Evolutionary conservation across 768 basidiomycete species (phyloP), one percentile per base, ranked within the genome.

Genomic region (Tylopilus felleus): DNA sequence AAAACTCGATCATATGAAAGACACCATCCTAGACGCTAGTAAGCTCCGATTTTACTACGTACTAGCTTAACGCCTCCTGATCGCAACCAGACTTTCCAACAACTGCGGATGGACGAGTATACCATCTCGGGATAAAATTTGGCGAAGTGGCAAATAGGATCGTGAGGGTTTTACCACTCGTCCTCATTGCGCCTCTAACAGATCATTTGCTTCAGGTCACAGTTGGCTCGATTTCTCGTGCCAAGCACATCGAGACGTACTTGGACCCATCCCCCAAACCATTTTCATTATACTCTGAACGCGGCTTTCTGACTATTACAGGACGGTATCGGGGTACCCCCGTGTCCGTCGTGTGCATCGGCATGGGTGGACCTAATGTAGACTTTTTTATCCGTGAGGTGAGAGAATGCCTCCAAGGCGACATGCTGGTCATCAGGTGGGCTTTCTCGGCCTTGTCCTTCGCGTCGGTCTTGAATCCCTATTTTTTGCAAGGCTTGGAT

Each of bases 321-420:
- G 88, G 87, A 12, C 75, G 79, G 31, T 88, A 83, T 68, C 76
- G 75, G 41, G 80, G 79, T 44, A 68, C 78, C 16, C 87, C 88
- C 8, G 68, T 92, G 27, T 87, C 85, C 7, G 80, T 92, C 38
- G 74, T 90, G 39, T 86, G 85, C 59, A 90, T 91, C 51, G 90
- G 90, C 13, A 93, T 92, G 90, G 90, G 90, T 19, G 76, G 73
- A 55, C 81, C 89, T 1, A 92, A 89, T 71, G 86, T 85, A 73
- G 90, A 93, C 69, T 93, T 92, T 71, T 90, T 92, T 66, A 80
- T 93, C 21, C 81, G 90, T 57, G 90, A 93, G 71, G 82, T 80
- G 23, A 78, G 89, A 56, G 90, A 91, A 68, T 84, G 85, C 60
- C 67, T 90, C 36, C 75, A 68, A 54, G 90, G 90, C 16, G 79